phyloP scores from a whole-genome alignment of 2,329 filamentous ascomycete genomes.

The Colletotrichum endophyticum region DNA sequence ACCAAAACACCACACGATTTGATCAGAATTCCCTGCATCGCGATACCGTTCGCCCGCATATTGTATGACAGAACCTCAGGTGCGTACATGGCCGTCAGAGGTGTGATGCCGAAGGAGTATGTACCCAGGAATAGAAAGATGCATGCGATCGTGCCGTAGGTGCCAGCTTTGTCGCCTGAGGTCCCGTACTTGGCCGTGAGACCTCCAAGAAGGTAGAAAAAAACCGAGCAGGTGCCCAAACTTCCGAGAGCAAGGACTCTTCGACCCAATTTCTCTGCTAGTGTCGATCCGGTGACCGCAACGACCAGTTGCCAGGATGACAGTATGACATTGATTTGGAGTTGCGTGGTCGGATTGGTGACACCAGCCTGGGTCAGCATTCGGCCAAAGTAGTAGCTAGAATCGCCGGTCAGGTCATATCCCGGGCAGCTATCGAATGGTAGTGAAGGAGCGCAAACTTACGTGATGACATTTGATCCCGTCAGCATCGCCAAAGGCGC shows the following conservation, averaged over 20 bases:
- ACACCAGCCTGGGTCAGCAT: conserved; percentile 10
- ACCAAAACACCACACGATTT: conserved; percentile 11
- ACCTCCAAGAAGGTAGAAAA: not conserved
- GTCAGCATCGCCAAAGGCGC: conserved; percentile 13
- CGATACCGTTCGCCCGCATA: conserved; percentile 22
- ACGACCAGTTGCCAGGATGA: conserved; percentile 24
- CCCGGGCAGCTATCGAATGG: accelerated
- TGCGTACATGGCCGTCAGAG: conserved; percentile 14
- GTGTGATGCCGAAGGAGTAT: conserved; percentile 15
- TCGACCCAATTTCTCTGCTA: conserved; percentile 9
- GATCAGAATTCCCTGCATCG: conserved; percentile 9
- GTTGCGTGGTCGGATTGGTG: conserved; percentile 12
- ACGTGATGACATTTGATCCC: conserved; percentile 14
- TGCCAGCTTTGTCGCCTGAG: conserved; percentile 2
- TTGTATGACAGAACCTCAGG: conserved; percentile 19
- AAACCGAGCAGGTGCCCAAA: not conserved
- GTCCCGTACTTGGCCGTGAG: not conserved
- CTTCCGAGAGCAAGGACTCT: not conserved
- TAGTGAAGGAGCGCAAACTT: not conserved
- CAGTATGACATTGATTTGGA: conserved; percentile 24
- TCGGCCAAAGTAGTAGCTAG: conserved; percentile 3
- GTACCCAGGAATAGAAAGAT: conserved; percentile 15
- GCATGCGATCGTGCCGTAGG: conserved; percentile 20
- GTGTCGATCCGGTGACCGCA: not conserved
- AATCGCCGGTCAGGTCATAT: not conserved